Evolutionary conservation across 352 stramenopile species (phyloP).

Genomic region (Ophiocytium majus): DNA sequence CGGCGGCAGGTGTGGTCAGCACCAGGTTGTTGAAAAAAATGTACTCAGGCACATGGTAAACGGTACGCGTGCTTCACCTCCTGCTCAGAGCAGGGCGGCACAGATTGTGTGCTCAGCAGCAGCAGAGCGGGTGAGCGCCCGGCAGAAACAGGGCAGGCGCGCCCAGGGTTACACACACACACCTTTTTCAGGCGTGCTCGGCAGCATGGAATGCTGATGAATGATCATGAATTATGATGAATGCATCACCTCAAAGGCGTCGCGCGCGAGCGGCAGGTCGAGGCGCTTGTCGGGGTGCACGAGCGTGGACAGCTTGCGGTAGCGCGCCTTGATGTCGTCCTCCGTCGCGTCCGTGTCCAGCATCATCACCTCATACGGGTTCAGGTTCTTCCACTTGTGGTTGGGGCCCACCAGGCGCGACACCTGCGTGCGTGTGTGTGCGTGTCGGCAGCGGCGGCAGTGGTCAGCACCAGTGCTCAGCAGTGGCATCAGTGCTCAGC

Average conservation of each 20-base stretch:
- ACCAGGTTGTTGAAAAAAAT: no score
- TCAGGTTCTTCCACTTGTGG: conserved; percentile 75
- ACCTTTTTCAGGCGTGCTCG: no score
- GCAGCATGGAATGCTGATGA: background rate
- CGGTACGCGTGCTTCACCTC: no score
- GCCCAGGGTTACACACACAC: no score
- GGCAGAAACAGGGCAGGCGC: no score
- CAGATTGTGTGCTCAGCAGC: no score
- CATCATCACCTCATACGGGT: conserved; percentile 68
- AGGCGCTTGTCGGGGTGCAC: conserved; percentile 72
- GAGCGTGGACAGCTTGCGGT: conserved; percentile 67
- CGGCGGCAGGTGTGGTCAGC: no score
- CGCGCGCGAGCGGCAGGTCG: conserved; percentile 60
- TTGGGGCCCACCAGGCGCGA: conserved; percentile 67
- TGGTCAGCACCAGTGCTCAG: background rate
- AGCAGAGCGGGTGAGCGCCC: no score
- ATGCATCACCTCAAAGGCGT: conserved; percentile 68
- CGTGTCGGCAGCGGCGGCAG: background rate
- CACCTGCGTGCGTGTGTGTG: conserved; percentile 58
- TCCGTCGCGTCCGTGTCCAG: conserved; percentile 55
- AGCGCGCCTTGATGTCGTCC: conserved; percentile 61
- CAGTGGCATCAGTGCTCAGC: background rate
- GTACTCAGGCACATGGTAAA: no score
- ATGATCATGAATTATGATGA: no score
- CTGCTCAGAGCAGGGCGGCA: no score